phyloP scores from a whole-genome alignment of 192 early-diverging fungal genomes.

The Mortierella alpina region DNA sequence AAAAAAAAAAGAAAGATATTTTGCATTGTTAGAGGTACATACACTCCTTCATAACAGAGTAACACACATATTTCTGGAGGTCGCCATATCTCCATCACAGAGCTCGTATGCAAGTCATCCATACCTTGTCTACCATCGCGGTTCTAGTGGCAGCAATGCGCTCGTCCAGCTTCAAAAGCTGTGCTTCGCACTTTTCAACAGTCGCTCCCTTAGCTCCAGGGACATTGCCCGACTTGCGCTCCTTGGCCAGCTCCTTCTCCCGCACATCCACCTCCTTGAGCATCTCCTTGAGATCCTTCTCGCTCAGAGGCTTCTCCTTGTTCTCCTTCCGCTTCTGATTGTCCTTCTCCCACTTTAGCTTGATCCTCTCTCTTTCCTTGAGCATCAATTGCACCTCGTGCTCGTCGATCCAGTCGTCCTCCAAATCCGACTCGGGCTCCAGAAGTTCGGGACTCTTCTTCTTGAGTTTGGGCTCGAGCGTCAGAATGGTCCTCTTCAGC shows the following conservation, averaged over 20 bases:
- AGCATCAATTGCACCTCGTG: conserved; percentile 69
- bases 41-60: not conserved
- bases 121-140: conserved; percentile 85
- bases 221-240: conserved; percentile 58
- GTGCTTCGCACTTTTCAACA: conserved; percentile 79
- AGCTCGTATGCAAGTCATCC: not conserved
- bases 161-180: conserved; percentile 76
- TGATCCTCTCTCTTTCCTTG: conserved; percentile 77
- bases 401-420: conserved; percentile 79
- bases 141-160: conserved; percentile 80
- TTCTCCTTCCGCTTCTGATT: conserved; percentile 84
- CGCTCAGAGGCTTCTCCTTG: conserved; percentile 61
- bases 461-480: conserved; percentile 79
- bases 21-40: not conserved
- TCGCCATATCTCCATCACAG: not conserved
- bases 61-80: not conserved
- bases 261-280: conserved; percentile 65
- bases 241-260: conserved; percentile 58
- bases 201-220: conserved; percentile 61
- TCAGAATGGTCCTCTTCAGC: conserved; percentile 74
- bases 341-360: conserved; percentile 77
- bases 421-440: conserved; percentile 80
- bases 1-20: not conserved
- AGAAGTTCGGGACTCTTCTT: conserved; percentile 77
- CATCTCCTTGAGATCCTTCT: conserved; percentile 61